Evolutionary conservation across 2,329 filamentous ascomycete species (phyloP).

Genomic region (Colletotrichum shisoi): DNA sequence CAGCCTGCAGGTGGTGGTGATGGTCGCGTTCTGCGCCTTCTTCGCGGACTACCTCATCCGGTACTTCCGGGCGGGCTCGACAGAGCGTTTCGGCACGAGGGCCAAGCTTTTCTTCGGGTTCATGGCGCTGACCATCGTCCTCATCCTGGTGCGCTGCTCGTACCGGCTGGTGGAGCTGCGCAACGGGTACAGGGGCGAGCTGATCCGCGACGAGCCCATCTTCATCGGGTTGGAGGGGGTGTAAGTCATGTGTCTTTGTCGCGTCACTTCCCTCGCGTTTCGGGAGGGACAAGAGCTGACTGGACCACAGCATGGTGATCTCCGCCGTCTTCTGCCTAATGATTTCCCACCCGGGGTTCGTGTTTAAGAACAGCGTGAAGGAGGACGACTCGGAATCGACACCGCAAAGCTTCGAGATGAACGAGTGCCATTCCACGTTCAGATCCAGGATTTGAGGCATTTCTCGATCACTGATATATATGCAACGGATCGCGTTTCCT

Average conservation of each 20-base stretch:
- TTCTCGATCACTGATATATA: no score
- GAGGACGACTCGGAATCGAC: no score
- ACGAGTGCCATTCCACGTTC: no score
- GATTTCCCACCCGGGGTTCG: no score
- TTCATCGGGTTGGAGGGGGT: slow-evolving; percentile 60
- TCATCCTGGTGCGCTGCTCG: slow-evolving; percentile 64
- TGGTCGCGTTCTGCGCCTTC: slow-evolving; percentile 61
- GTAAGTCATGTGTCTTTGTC: slow-evolving; percentile 2
- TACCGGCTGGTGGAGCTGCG: slow-evolving; percentile 68
- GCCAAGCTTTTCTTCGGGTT: slow-evolving; percentile 62
- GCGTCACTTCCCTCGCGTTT: no score
- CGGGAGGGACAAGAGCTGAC: no score
- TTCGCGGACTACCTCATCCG: slow-evolving; percentile 55
- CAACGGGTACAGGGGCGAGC: slow-evolving; percentile 61
- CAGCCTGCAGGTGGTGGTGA: slow-evolving; percentile 66
- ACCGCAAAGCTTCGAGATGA: no score
- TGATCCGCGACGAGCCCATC: slow-evolving; percentile 57
- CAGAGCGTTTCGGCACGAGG: slow-evolving; percentile 37
- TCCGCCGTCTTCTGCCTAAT: no score
- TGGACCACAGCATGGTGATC: no score
- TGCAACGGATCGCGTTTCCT: no score
- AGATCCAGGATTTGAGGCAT: no score
- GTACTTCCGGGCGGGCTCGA: slow-evolving; percentile 39
- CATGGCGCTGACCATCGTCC: slow-evolving; percentile 59
- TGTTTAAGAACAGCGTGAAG: no score